Evolutionary conservation across 495 filamentous ascomycete species (phyloP), one percentile per base, ranked within the genome.

Genomic region (Xylaria palmicola): DNA sequence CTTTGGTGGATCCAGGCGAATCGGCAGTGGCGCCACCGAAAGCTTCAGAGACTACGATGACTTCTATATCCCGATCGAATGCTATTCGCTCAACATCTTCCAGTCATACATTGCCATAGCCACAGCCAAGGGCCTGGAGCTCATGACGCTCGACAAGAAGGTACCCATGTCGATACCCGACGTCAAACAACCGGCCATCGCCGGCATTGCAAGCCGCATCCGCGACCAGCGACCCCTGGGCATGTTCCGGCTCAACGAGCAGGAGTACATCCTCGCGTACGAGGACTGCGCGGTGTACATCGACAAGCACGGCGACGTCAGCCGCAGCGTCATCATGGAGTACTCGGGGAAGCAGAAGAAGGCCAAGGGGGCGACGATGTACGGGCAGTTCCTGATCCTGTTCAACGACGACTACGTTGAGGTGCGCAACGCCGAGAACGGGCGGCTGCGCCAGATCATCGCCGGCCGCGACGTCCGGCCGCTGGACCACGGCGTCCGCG

Each of bases 11-110:
- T 75, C 74, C 56, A 67, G 77, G 36, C 74, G 68, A 39, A 64
- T 68, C 32, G 78, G 74, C 4, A 77, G 83, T 0, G 91, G 92
- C 12, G 86, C 83, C 59, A 97, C 94, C 4, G 94, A 98, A 67
- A 94, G 93, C 71, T 98, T 97, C 86, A 87, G 95, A 62, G 94
- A 98, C 67, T 99, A 90, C 68, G 94, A 97, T 75, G 93, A 97
- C 56, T 99, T 99, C 75, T 99, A 97, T 76, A 93, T 99, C 64
- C 93, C 94, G 6, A 87, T 90, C n/a, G 94, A 99, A 70, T 94
- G 90, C 69, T 96, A 89, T 74, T 88, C 89, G 26, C 90, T 99
- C 68, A 97, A 97, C 75, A 85, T 99, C 47, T 98, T 98, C 83
- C 91, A 97, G 73, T 88, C 85, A 0, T 92, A 89, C 55, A 89